Percentiles rank a stretch among this genome's conserved stretches.
Evolutionary conservation across 768 basidiomycete genomes (phyloP).

Genomic region (Leccinum subgranulosum): DNA sequence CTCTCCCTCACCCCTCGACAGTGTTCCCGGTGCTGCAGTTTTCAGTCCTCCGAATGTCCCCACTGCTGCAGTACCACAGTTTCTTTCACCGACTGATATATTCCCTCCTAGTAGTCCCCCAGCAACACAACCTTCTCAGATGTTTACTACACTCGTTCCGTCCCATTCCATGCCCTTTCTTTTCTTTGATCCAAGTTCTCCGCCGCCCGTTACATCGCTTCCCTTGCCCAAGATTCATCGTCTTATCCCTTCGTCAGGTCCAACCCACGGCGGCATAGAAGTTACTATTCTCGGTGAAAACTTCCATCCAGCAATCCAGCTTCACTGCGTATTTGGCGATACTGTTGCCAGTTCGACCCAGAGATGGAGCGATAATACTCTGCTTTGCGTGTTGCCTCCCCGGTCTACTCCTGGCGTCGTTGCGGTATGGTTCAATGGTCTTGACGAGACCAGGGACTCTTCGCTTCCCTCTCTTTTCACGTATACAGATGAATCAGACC

Average conservation of each 20-base stretch:
- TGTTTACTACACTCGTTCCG: slow-evolving; percentile 19
- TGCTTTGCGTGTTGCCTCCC: slow-evolving; percentile 90
- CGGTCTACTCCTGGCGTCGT: slow-evolving; percentile 80
- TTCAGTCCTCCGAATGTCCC: slow-evolving; percentile 18
- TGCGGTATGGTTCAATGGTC: slow-evolving; percentile 82
- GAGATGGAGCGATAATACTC: slow-evolving; percentile 88
- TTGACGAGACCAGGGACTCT: slow-evolving; percentile 57
- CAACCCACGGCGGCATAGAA: slow-evolving; percentile 90
- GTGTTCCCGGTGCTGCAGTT: slow-evolving; percentile 3
- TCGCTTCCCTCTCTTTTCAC: slow-evolving; percentile 69
- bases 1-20: slow-evolving; percentile 6
- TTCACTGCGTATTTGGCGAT: slow-evolving; percentile 86
- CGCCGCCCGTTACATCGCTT: slow-evolving; percentile 44
- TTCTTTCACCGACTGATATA: slow-evolving; percentile 17
- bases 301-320: slow-evolving; percentile 70
- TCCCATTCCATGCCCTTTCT: slow-evolving; percentile 53
- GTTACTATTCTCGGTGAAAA: slow-evolving; percentile 91
- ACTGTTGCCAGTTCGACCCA: slow-evolving; percentile 78
- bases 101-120: slow-evolving; percentile 16
- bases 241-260: slow-evolving; percentile 79
- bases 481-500: slow-evolving; percentile 87
- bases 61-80: slow-evolving; percentile 12
- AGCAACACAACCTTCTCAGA: slow-evolving; percentile 18
- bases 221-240: slow-evolving; percentile 77
- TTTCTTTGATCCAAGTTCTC: slow-evolving; percentile 55